A percentile compares a stretch with the other conserved stretches of the same genome.
phyloP scores from a whole-genome alignment of 2,329 filamentous ascomycete species.

The Colletotrichum sp. region DNA sequence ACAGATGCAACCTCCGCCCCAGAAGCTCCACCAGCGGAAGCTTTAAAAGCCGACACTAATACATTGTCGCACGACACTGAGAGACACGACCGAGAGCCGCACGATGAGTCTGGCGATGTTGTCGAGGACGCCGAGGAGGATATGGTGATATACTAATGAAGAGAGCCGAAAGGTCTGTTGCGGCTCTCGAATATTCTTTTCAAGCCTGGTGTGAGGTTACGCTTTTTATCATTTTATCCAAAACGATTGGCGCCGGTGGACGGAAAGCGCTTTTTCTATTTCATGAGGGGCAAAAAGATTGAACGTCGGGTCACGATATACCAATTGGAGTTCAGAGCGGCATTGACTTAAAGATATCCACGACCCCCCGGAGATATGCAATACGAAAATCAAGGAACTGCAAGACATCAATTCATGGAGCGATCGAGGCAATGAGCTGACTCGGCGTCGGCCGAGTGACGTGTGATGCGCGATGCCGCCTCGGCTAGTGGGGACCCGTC shows the following conservation, averaged over 20 bases:
- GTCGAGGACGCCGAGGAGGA: constrained; percentile 88
- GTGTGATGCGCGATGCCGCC: not conserved
- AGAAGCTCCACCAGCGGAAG: constrained; percentile 37
- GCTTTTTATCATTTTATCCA: not conserved
- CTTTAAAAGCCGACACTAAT: constrained; percentile 34
- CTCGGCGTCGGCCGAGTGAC: not conserved
- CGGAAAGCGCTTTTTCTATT: not conserved
- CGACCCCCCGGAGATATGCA: not conserved
- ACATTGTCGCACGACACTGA: constrained; percentile 29
- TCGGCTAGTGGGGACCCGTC: not conserved
- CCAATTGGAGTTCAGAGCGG: constrained; percentile 11
- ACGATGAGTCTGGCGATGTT: constrained; percentile 78
- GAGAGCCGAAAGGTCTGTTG: not conserved
- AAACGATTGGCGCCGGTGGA: not conserved
- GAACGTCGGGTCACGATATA: constrained; percentile 6
- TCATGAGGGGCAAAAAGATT: not conserved
- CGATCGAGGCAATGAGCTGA: not conserved
- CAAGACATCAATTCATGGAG: not conserved
- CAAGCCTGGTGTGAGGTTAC: not conserved
- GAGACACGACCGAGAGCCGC: constrained; percentile 48
- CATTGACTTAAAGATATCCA: constrained; percentile 1
- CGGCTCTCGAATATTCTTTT: not conserved
- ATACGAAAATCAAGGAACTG: not conserved
- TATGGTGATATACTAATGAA: constrained; percentile 81
- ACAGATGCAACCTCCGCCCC: constrained; percentile 30